Percentiles rank a stretch among this genome's conserved stretches.
Conservation (phyloP, 306 rosid genomes). For the Rosa rugosa region DNA sequence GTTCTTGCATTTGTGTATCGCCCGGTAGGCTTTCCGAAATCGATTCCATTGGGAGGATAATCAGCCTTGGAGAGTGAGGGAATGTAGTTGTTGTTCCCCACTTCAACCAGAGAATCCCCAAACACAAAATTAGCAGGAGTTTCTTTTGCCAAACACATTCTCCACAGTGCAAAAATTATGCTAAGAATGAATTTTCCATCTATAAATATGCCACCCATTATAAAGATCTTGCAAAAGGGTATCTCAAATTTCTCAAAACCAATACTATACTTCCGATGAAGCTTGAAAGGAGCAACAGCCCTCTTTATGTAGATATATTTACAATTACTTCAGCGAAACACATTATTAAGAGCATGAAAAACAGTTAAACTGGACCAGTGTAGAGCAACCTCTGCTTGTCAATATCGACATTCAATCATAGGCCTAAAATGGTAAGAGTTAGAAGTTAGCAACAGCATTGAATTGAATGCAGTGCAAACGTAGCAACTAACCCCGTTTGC, state of each 20-base stretch:
- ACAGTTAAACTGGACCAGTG: neutral
- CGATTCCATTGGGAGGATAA: slow-evolving; percentile 58
- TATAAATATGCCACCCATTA: slow-evolving; percentile 33
- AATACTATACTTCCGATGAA: neutral
- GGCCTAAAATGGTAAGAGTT: neutral
- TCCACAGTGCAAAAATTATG: slow-evolving; percentile 22
- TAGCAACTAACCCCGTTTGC: slow-evolving; percentile 14
- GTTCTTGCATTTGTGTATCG: slow-evolving; percentile 81
- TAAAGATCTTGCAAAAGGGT: neutral
- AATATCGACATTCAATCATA: neutral
- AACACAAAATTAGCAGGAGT: slow-evolving; percentile 61
- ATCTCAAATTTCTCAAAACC: neutral
- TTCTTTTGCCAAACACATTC: slow-evolving; percentile 34
- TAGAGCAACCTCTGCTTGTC: neutral
- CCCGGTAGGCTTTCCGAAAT: slow-evolving; percentile 71
- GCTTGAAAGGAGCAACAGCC: neutral
- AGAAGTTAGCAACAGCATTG: slow-evolving; percentile 10
- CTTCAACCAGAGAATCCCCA: slow-evolving; percentile 72
- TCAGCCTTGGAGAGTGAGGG: slow-evolving; percentile 56
- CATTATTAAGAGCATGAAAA: neutral
- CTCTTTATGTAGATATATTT: neutral
- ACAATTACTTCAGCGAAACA: neutral
- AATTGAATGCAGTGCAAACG: slow-evolving; percentile 37
- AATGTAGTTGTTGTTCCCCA: slow-evolving; percentile 65
- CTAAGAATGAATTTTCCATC: slow-evolving; percentile 16